These are phyloP conservation scores for Fusarium ambrosium DNA, from an alignment of 2,329 filamentous ascomycete genomes.

Conservation along the genomic window DNA sequence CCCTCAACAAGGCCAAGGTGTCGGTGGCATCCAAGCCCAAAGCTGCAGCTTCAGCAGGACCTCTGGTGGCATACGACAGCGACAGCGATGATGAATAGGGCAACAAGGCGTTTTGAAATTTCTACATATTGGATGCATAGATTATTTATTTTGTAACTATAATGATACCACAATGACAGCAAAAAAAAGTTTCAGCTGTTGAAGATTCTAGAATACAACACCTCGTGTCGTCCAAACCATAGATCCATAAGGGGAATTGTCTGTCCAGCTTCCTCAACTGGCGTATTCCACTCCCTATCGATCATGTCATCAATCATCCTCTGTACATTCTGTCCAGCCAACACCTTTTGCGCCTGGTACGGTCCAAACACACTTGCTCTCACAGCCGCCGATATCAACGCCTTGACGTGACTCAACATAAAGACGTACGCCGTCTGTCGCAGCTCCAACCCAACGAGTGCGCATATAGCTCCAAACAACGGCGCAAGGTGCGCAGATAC, in stretches of 20 bases:
- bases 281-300: conserved; percentile 69
- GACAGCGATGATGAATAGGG: conserved; percentile 79
- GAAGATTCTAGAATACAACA: conserved; percentile 88
- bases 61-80: conserved; percentile 90
- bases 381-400: conserved; percentile 81
- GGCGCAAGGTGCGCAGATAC: conserved; percentile 77
- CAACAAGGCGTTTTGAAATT: conserved; percentile 45
- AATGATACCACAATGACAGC: conserved; percentile 50
- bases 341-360: conserved; percentile 81
- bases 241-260: conserved; percentile 83
- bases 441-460: conserved; percentile 70
- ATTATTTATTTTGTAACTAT: conserved; percentile 42
- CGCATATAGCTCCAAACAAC: conserved; percentile 76
- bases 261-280: conserved; percentile 78
- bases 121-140: conserved; percentile 38
- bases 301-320: conserved; percentile 70
- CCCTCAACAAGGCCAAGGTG: conserved; percentile 73
- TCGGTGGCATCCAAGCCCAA: conserved; percentile 68
- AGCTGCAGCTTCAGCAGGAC: conserved; percentile 70
- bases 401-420: conserved; percentile 81
- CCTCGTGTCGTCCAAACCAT: conserved; percentile 86
- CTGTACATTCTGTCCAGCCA: conserved; percentile 73
- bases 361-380: conserved; percentile 83
- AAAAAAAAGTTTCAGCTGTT: conserved; percentile 71
- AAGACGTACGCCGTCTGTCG: conserved; percentile 81